A percentile compares a stretch with the other conserved stretches of the same genome.
These are phyloP conservation scores for Colletotrichum tropicale DNA, from an alignment of 2,329 filamentous ascomycete genomes.

Conservation along the genomic window DNA sequence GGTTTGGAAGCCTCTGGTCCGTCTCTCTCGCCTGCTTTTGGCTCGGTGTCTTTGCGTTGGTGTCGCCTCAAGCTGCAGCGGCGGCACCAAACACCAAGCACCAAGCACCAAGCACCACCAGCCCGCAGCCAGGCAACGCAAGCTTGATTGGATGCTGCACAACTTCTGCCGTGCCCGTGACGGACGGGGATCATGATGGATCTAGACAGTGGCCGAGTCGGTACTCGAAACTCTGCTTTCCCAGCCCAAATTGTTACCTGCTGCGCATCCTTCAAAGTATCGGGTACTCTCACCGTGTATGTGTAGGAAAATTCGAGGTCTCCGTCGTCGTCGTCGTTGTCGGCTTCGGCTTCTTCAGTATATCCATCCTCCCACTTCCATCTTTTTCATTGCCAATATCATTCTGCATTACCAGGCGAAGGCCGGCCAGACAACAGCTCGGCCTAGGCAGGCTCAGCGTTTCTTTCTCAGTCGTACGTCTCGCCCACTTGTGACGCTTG, in stretches of 20 bases:
- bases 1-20: constrained; percentile 2
- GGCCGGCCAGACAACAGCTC: background rate
- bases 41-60: background rate
- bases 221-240: background rate
- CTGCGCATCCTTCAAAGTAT: background rate
- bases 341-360: background rate
- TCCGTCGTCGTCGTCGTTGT: background rate
- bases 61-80: background rate
- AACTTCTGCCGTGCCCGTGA: background rate
- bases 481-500: background rate
- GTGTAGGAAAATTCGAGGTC: background rate
- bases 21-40: background rate
- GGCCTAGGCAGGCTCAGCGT: background rate
- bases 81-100: background rate
- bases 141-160: background rate
- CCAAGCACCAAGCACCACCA: background rate
- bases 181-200: background rate
- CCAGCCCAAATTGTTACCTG: background rate
- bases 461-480: background rate
- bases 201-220: background rate
- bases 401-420: background rate
- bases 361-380: background rate
- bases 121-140: background rate
- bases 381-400: background rate
- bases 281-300: background rate